Evolutionary conservation across 257 asterid species (phyloP).

Genomic region (Nicotiana tomentosiformis): DNA sequence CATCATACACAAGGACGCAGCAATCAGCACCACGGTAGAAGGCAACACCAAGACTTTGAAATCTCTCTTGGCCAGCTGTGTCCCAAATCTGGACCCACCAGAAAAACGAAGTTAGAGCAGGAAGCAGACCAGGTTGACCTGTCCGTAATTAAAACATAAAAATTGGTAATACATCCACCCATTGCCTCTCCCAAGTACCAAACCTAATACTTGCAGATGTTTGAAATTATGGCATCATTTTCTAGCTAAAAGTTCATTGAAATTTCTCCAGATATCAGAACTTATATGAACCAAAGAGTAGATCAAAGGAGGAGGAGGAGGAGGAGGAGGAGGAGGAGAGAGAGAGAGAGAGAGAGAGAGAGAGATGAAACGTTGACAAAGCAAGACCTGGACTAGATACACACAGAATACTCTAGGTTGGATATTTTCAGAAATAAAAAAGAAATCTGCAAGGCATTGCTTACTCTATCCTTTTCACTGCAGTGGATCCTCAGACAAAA

Average conservation of each 20-base stretch:
- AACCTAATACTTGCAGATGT: slow-evolving; percentile 1
- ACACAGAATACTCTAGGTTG: not conserved
- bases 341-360: not conserved
- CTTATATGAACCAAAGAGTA: not conserved
- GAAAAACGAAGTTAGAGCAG: slow-evolving; percentile 9
- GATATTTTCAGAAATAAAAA: not conserved
- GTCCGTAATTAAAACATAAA: not conserved
- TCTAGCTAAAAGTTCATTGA: not conserved
- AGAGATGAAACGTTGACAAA: not conserved
- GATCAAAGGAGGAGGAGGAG: not conserved
- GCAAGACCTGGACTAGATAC: not conserved
- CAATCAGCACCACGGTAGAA: slow-evolving; percentile 99
- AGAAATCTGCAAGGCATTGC: not conserved
- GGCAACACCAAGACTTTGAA: slow-evolving; percentile 99
- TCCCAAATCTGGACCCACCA: slow-evolving; percentile 79
- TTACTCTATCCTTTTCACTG: not conserved
- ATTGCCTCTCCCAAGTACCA: not conserved
- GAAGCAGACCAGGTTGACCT: not conserved
- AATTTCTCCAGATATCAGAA: not conserved
- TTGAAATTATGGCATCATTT: not conserved
- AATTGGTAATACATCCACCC: not conserved
- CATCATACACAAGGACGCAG: slow-evolving; percentile 96
- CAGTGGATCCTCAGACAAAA: not conserved
- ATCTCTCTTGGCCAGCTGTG: slow-evolving; percentile 98
- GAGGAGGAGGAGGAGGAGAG: too few species aligned